These are phyloP conservation scores for Ettlia oleoabundans DNA, from an alignment of 139 green algal species.

Conservation along the genomic window DNA sequence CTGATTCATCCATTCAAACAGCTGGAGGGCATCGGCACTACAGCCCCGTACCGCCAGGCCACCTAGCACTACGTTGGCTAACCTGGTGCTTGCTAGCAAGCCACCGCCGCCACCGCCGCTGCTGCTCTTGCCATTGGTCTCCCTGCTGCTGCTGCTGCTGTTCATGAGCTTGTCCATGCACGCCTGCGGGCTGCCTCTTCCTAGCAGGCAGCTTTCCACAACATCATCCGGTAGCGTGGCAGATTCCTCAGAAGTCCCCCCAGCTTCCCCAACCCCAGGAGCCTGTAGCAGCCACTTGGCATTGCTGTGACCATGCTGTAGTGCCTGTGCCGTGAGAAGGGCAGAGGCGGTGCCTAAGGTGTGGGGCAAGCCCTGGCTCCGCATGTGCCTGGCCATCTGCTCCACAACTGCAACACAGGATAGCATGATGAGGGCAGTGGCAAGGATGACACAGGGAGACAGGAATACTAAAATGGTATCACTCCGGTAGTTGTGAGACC, in stretches of 20 bases:
- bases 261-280: too few species aligned
- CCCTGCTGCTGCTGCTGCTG: background rate
- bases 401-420: conserved; percentile 18
- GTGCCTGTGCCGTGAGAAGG: conserved; percentile 17
- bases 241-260: background rate
- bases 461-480: too few species aligned
- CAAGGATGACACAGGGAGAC: too few species aligned
- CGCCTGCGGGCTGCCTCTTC: background rate
- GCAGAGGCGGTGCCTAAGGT: conserved; percentile 14
- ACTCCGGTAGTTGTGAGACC: too few species aligned
- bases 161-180: background rate
- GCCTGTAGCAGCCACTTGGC: conserved; percentile 37
- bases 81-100: too few species aligned
- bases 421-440: conserved; percentile 5
- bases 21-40: background rate
- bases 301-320: background rate
- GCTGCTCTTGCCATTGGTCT: background rate
- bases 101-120: background rate
- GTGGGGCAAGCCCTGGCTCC: background rate
- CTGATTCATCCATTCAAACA: conserved; percentile 6
- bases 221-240: conserved; percentile 3
- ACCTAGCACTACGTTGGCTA: conserved; percentile 8
- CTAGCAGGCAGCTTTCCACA: conserved; percentile 24
- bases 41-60: conserved; percentile 5
- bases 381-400: conserved; percentile 14